Base-by-base conservation (phyloP, 2,329 filamentous ascomycete genomes). In the Paecilomyces dactylethromorphus region DNA sequence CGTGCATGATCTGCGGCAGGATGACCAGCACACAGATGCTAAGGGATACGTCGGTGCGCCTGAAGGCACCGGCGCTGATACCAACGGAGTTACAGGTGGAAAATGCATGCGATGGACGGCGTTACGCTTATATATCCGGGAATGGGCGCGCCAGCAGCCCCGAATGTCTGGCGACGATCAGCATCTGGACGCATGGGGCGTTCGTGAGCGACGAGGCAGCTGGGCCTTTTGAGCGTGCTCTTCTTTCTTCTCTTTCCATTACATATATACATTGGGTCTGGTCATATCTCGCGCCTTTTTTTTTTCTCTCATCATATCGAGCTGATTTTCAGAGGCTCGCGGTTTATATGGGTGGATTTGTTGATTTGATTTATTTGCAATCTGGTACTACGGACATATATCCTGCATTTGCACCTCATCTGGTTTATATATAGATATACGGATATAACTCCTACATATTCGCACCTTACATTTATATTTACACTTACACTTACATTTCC, bases 111-210 rank as follows among this genome's bases (percentile, higher is more conserved):
- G 93, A 56, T 97, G 93, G 93, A 86, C 83, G 68, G 93, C 93
- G 1, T 79, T 97, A 51, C 88, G 87, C 68, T 71, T 87, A 49
- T 97, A 97, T 72, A 89, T 97, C 45, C 82, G 82, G 39, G 92
- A 96, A 72, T 97, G 93, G 93, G 92, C 89, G 24, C 82, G 88
- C 58, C 92, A 96, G 74, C 90, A 95, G 71, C 91, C 92, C 4
- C 82, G 85, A 62, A 85, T 94, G 73, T 81, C 68, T 3, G 75
- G 85, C 64, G 78, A 80, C 58, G 79, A n/a, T n/a, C n/a, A 84
- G 62, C 81, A 81, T 57, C 79, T 83, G 2, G 74, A 84, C 63
- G 83, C 84, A 3, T 91, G 88, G 88, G 89, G 88, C 12, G 84
- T 89, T 54, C 78, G 69, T 15, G 74, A 75, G 60, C 67, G 74